phyloP scores from a whole-genome alignment of 345 rosid species.

The Anastatica hierochuntica region DNA sequence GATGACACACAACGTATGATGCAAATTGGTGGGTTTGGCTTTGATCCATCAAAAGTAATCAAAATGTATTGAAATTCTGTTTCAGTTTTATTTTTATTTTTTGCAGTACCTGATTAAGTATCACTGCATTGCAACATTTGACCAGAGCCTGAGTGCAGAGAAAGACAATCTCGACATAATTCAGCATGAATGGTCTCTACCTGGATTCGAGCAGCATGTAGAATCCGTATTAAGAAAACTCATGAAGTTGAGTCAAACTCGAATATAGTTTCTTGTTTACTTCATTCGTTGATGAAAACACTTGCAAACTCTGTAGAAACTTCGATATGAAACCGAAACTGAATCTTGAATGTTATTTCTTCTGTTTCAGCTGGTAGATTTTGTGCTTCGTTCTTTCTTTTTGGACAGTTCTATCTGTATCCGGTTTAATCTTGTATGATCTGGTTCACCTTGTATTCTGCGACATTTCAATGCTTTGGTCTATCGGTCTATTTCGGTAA shows the following conservation, averaged over 20 bases:
- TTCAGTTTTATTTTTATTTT: not conserved
- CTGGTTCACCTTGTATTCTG: too few relatives aligned
- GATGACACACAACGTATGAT: conserved; percentile 93
- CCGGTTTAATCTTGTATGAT: too few relatives aligned
- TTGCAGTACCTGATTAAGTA: conserved; percentile 2
- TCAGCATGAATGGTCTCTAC: conserved; percentile 68
- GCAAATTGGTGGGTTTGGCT: conserved; percentile 99
- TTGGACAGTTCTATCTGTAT: too few relatives aligned
- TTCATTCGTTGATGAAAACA: too few relatives aligned
- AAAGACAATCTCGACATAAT: conserved; percentile 64
- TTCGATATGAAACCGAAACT: too few relatives aligned
- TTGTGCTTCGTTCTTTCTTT: too few relatives aligned
- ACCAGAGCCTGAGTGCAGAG: conserved; percentile 79
- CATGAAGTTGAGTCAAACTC: conserved; percentile 23
- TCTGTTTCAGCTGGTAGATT: too few relatives aligned
- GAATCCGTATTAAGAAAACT: conserved; percentile 70
- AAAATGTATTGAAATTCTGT: not conserved
- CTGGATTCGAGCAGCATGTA: conserved; percentile 79
- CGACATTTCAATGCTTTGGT: too few relatives aligned
- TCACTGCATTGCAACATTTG: not conserved
- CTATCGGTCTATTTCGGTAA: too few relatives aligned
- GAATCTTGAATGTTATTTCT: too few relatives aligned
- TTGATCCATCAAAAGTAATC: conserved; percentile 74
- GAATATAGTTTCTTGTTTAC: too few relatives aligned
- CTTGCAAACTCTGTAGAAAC: too few relatives aligned